phyloP scores from a whole-genome alignment of 2,329 filamentous ascomycete genomes.

The Beauveria rudraprayagi region DNA sequence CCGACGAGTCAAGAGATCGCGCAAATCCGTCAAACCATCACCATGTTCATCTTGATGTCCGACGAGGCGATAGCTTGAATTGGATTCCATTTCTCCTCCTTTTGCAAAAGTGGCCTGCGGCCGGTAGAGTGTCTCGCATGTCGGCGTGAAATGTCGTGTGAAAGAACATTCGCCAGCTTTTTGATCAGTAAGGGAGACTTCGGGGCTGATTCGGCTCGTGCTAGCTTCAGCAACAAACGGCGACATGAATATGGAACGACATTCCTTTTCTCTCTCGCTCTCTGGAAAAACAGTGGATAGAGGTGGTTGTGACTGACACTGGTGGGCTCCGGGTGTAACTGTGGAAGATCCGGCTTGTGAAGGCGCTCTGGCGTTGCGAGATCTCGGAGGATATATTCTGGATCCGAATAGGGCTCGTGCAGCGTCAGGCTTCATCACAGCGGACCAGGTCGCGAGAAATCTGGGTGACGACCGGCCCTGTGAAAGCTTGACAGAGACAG shows the following conservation, averaged over 20 bases:
- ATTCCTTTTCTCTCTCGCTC: conserved; percentile 45
- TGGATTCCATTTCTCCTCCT: conserved; percentile 25
- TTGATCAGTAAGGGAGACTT: background rate
- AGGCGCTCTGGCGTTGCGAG: background rate
- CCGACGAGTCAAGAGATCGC: conserved; percentile 38
- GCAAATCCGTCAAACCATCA: conserved; percentile 54
- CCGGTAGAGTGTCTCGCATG: conserved; percentile 40
- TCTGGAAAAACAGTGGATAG: conserved; percentile 57
- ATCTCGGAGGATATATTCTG: conserved; percentile 7
- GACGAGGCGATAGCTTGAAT: conserved; percentile 36
- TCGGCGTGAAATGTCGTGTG: conserved; percentile 17
- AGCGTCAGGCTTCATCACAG: conserved; percentile 43
- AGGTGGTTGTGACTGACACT: conserved; percentile 56
- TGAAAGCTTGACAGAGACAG: conserved; percentile 36
- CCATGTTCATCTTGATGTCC: conserved; percentile 56
- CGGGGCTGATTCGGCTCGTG: background rate
- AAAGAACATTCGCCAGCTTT: background rate
- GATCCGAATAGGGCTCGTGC: conserved; percentile 23
- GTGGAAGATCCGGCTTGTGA: background rate
- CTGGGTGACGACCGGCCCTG: conserved; percentile 40
- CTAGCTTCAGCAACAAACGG: conserved; percentile 16
- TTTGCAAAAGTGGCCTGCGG: conserved; percentile 38
- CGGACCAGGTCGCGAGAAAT: conserved; percentile 49
- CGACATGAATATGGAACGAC: conserved; percentile 41
- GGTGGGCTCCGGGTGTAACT: conserved; percentile 22